phyloP scores from a whole-genome alignment of 371 early-diverging fungal species.

The Amoeboaphelidium protococcarum region DNA sequence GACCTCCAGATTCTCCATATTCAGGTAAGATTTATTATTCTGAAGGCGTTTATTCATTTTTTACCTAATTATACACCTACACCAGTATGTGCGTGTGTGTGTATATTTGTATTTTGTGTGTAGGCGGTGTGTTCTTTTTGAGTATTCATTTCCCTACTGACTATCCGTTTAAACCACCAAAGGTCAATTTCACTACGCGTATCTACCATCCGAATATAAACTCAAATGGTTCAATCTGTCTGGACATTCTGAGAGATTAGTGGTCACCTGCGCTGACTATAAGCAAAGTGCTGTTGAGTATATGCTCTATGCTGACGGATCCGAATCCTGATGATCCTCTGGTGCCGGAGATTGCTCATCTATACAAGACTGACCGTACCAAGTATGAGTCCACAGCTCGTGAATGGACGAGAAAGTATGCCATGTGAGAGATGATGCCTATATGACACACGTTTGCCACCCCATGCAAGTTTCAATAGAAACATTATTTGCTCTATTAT shows the following conservation, averaged over 20 bases:
- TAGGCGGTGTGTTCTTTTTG: constrained; percentile 83
- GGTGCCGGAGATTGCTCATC: constrained; percentile 87
- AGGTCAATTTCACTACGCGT: constrained; percentile 84
- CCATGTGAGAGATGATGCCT: too few relatives aligned
- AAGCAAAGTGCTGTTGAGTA: constrained; percentile 83
- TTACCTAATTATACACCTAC: constrained; percentile 9
- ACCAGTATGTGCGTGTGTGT: constrained; percentile 8
- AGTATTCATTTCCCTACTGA: constrained; percentile 94
- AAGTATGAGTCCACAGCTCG: constrained; percentile 64
- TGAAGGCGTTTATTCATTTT: constrained; percentile 20
- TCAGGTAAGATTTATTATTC: constrained; percentile 8
- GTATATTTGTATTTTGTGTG: constrained; percentile 16
- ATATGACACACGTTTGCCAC: too few relatives aligned
- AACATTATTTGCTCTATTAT: too few relatives aligned
- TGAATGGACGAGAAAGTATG: constrained; percentile 35
- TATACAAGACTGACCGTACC: constrained; percentile 73
- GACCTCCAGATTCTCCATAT: constrained; percentile 2
- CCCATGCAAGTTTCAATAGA: too few relatives aligned
- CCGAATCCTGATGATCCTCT: constrained; percentile 94
- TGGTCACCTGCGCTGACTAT: constrained; percentile 98
- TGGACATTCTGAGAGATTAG: constrained; percentile 93
- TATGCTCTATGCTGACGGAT: constrained; percentile 91
- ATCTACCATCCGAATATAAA: constrained; percentile 99
- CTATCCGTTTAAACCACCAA: constrained; percentile 98
- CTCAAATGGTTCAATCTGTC: constrained; percentile 90